Conservation (phyloP, 2,329 filamentous ascomycete genomes). For the Aspergillus novoparasiticus region DNA sequence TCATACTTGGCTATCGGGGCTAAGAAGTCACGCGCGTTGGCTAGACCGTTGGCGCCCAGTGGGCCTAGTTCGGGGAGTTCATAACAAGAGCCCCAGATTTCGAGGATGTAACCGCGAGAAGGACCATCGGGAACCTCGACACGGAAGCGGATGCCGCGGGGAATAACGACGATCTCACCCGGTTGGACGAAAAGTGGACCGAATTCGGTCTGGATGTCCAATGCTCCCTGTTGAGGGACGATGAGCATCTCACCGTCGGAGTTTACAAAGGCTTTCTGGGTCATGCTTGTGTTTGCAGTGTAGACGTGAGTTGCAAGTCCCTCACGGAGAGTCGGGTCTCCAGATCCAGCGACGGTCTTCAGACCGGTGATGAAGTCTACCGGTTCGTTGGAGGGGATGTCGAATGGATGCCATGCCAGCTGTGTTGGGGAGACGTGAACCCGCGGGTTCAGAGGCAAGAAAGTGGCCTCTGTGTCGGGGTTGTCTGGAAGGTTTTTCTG, state of each 20-base stretch:
- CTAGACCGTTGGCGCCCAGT: slow-evolving; percentile 66
- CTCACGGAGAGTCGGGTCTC: slow-evolving; percentile 59
- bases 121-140: slow-evolving; percentile 63
- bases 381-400: slow-evolving; percentile 50
- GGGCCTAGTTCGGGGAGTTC: slow-evolving; percentile 68
- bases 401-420: slow-evolving; percentile 60
- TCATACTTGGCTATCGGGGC: slow-evolving; percentile 61
- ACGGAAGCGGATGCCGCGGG: slow-evolving; percentile 65
- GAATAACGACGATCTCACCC: slow-evolving; percentile 69
- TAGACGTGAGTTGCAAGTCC: slow-evolving; percentile 61
- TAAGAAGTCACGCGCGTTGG: slow-evolving; percentile 67
- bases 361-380: slow-evolving; percentile 60
- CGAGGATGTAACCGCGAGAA: slow-evolving; percentile 67
- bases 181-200: slow-evolving; percentile 66
- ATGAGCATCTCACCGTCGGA: slow-evolving; percentile 69
- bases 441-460: slow-evolving; percentile 51
- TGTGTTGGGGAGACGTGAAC: slow-evolving; percentile 60
- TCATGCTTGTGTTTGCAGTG: slow-evolving; percentile 59
- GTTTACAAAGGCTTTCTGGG: slow-evolving; percentile 59
- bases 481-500: slow-evolving; percentile 52
- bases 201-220: slow-evolving; percentile 71
- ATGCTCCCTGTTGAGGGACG: slow-evolving; percentile 64
- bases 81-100: slow-evolving; percentile 67
- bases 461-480: slow-evolving; percentile 36
- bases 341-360: slow-evolving; percentile 58